phyloP scores from a whole-genome alignment of 345 rosid genomes.

The Sonneratia caseolaris region DNA sequence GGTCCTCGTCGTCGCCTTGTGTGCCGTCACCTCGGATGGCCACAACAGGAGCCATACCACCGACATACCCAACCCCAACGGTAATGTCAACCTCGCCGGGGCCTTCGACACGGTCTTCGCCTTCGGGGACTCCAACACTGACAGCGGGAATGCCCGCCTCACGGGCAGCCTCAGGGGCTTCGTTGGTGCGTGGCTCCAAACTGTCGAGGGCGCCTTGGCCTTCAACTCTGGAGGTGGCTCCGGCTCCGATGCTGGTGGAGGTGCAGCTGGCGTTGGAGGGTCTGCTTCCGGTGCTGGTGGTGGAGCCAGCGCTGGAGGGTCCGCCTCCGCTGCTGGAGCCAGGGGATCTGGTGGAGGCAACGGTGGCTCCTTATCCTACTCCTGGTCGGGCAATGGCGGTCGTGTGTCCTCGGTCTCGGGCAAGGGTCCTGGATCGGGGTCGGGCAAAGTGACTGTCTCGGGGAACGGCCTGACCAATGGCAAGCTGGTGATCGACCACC shows the following conservation, averaged over 20 bases:
- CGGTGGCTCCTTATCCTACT: too few species aligned
- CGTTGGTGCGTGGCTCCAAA: neutral
- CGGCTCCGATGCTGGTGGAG: too few species aligned
- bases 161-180: conserved; percentile 14
- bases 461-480: conserved; percentile 9
- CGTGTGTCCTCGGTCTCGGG: neutral
- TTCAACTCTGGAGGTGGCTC: too few species aligned
- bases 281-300: too few species aligned
- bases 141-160: conserved; percentile 30
- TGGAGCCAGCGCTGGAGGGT: too few species aligned
- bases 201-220: neutral
- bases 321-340: too few species aligned
- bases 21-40: neutral
- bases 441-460: neutral
- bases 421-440: too few species aligned
- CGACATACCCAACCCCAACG: neutral
- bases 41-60: neutral
- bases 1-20: neutral
- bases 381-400: too few species aligned
- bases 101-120: conserved; percentile 24
- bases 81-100: neutral
- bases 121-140: conserved; percentile 40
- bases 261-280: too few species aligned
- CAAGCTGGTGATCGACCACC: conserved; percentile 27
- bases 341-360: neutral